Percentiles rank a stretch among this genome's conserved stretches.
Conservation (phyloP, 345 rosid species). For the Kandelia obovata region DNA sequence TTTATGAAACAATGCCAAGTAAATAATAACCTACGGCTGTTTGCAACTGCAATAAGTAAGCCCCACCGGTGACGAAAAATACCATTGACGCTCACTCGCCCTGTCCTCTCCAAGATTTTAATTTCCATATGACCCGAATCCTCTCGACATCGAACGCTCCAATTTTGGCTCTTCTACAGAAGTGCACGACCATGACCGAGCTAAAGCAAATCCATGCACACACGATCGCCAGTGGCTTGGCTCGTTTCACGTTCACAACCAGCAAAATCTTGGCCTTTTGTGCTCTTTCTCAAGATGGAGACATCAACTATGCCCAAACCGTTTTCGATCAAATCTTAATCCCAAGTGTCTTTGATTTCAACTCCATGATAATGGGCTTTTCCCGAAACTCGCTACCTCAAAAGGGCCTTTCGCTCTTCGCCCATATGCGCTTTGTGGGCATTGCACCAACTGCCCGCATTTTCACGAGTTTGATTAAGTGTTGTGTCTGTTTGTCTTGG, state of each 20-base stretch:
- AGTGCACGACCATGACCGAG: constrained; percentile 18
- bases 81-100: too few species aligned
- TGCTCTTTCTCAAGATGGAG: constrained; percentile 19
- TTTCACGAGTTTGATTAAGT: constrained; percentile 24
- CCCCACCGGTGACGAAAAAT: too few species aligned
- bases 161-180: constrained; percentile 19
- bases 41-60: too few species aligned
- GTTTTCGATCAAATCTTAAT: constrained; percentile 25
- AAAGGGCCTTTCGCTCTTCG: constrained; percentile 23
- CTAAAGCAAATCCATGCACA: constrained; percentile 38
- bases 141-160: constrained; percentile 11
- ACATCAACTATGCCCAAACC: constrained; percentile 18
- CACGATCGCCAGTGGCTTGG: constrained; percentile 18
- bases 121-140: not conserved
- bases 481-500: constrained; percentile 16
- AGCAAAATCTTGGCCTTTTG: constrained; percentile 34
- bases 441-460: constrained; percentile 23
- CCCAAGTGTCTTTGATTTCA: constrained; percentile 25
- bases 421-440: constrained; percentile 20
- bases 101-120: not conserved
- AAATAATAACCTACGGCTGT: too few species aligned
- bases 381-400: constrained; percentile 8
- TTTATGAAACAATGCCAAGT: too few species aligned
- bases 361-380: constrained; percentile 34
- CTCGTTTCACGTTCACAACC: constrained; percentile 21